phyloP scores from a whole-genome alignment of 129 eudicot species.

The Chrysanthemum lavandulifolium region DNA sequence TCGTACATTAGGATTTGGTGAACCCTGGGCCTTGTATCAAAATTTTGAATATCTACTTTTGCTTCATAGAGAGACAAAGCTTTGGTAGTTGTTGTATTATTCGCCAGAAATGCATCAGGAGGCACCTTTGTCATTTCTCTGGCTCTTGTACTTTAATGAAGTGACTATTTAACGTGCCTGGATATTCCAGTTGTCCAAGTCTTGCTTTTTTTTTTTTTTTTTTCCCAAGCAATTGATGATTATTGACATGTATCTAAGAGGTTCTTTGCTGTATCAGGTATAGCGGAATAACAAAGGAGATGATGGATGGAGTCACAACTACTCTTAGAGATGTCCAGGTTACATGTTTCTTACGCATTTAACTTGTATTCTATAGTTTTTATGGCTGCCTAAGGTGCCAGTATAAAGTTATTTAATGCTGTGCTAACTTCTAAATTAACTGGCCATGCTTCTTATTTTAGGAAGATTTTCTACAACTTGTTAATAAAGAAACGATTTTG shows the following conservation, averaged over 20 bases:
- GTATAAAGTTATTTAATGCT: not conserved
- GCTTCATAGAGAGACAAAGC: no score
- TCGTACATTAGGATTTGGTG: no score
- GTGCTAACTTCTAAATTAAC: constrained; percentile 1
- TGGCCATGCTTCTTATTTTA: constrained; percentile 38
- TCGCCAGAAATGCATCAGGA: no score
- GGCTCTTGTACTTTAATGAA: no score
- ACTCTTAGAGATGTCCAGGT: constrained; percentile 93
- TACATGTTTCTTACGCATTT: not conserved
- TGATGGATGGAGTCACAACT: constrained; percentile 88
- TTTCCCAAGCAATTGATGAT: not conserved
- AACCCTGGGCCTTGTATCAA: no score
- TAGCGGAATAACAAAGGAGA: constrained; percentile 87
- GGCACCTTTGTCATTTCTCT: no score
- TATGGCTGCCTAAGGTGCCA: not conserved
- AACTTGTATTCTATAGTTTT: constrained; percentile 8
- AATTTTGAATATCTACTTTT: no score
- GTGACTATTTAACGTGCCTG: no score
- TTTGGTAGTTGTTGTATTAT: no score
- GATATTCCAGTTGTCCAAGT: no score
- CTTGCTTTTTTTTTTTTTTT: no score
- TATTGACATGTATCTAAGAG: not conserved
- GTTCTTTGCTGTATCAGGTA: constrained; percentile 50
- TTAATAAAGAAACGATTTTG: constrained; percentile 76
- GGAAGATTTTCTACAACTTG: constrained; percentile 74